Base-by-base conservation (phyloP, 192 early-diverging fungal genomes). In the Umbelopsis sp. region DNA sequence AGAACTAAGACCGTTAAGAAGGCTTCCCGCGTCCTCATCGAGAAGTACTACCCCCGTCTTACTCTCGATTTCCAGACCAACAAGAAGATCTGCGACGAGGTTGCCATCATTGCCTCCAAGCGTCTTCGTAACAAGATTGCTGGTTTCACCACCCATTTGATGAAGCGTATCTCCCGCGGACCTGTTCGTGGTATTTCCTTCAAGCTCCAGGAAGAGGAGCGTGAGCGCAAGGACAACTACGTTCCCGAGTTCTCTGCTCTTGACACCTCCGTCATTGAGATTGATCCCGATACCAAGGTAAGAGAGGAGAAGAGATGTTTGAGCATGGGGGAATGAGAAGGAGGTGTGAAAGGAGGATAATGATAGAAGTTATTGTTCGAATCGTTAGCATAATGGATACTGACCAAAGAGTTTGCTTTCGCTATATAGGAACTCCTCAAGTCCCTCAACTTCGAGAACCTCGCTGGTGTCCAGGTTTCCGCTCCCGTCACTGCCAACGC, bases 131-230 rank as follows among this genome's bases (percentile, higher is more conserved):
- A 99, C 93, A 97, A 99, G 93, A 99, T 99, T 81, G 98, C 98
- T 77, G 98, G 98, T 71, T 99, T 98, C 93, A 99, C 98, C 84
- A 99, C 98, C 77, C 98, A 98, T 83, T 89, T 99, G 93, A 99
- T 99, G 98, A 93, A 94, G 90, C 96, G 98, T 88, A 98, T 99
- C 79, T 93, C 96, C 85, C 90, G 91, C 74, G 96, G 98, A 53
- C 98, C 98, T 71, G 98, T 99, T 70, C 95, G 94, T 83, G 98
- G 98, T 80, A 99, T 99, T 77, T 99, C 98, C 73, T 99, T 98
- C 97, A 99, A 99, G 94, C 91, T 99, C 72, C 98, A 99, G 91
- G 98, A 99, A 84, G 98, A 99, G 86, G 98, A 99, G 88, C 93
- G 98, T 85, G 98, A 99, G 88, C 92, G 97, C 80, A 97, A 96